Evolutionary conservation across 1,284 basidiomycete genomes (phyloP).

Genomic region (Tilletia walkeri): DNA sequence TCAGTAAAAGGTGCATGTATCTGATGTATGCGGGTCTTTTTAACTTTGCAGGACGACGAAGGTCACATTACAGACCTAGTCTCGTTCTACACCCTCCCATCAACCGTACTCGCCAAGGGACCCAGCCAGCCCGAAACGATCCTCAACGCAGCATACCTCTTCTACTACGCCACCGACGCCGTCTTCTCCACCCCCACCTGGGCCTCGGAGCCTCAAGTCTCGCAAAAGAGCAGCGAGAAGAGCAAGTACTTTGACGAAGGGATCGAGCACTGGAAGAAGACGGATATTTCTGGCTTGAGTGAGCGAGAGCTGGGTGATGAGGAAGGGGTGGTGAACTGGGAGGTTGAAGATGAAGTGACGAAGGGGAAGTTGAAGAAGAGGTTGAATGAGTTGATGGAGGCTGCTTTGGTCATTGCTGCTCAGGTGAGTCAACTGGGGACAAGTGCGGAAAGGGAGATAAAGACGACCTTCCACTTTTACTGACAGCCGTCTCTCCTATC

Average conservation of each 20-base stretch:
- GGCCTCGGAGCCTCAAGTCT: neutral
- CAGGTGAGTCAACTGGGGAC: slow-evolving; percentile 52
- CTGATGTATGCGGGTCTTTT: neutral
- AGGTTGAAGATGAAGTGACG: slow-evolving; percentile 62
- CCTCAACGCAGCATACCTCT: slow-evolving; percentile 87
- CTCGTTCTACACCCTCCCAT: slow-evolving; percentile 95
- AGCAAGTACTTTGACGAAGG: slow-evolving; percentile 17
- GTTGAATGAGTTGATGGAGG: slow-evolving; percentile 70
- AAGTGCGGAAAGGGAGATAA: neutral
- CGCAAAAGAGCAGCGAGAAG: neutral
- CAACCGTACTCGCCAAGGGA: slow-evolving; percentile 68
- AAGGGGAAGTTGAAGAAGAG: slow-evolving; percentile 69
- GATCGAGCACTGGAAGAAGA: slow-evolving; percentile 33
- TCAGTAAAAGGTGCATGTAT: neutral
- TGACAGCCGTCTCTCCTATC: neutral
- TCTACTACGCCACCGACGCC: slow-evolving; percentile 69
- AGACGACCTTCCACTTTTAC: neutral
- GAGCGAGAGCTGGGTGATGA: slow-evolving; percentile 42
- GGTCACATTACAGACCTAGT: slow-evolving; percentile 89
- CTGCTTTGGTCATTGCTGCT: slow-evolving; percentile 76
- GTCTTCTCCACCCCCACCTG: slow-evolving; percentile 26
- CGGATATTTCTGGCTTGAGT: slow-evolving; percentile 34
- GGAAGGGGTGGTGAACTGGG: slow-evolving; percentile 31
- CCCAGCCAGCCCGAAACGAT: slow-evolving; percentile 60
- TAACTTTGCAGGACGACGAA: slow-evolving; percentile 67